Percentiles rank a stretch among this genome's conserved stretches.
Conservation (phyloP, 805 yeast genomes). For the Saturnispora dispora region DNA sequence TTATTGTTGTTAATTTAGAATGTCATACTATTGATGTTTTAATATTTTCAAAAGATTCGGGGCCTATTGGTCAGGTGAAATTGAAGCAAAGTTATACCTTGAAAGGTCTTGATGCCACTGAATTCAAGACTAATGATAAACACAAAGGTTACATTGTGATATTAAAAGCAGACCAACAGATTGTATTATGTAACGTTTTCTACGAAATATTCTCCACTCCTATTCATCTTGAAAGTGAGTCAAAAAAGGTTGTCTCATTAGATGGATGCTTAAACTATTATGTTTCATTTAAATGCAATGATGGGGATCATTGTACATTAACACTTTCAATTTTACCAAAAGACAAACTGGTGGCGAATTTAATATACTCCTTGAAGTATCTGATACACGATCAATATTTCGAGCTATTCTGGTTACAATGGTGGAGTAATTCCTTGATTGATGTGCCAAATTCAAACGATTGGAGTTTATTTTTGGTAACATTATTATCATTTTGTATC, state of each 20-base stretch:
- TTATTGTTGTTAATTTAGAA: constrained; percentile 42
- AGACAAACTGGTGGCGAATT: constrained; percentile 32
- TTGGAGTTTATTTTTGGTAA: constrained; percentile 50
- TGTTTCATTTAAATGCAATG: constrained; percentile 18
- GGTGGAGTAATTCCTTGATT: constrained; percentile 48
- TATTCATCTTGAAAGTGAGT: constrained; percentile 20
- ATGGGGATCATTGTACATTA: constrained; percentile 23
- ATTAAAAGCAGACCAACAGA: constrained; percentile 28
- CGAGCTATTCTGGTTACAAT: constrained; percentile 51
- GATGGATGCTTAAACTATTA: constrained; percentile 20
- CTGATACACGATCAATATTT: constrained; percentile 49
- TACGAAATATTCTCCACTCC: constrained; percentile 36
- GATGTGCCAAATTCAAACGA: constrained; percentile 35
- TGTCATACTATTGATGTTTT: constrained; percentile 40
- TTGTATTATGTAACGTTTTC: constrained; percentile 48
- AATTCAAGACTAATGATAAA: constrained; percentile 24
- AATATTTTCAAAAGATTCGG: constrained; percentile 28
- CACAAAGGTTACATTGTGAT: constrained; percentile 40
- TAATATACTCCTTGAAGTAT: constrained; percentile 43
- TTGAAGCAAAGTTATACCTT: constrained; percentile 18
- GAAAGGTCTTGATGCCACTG: constrained; percentile 31
- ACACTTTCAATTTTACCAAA: constrained; percentile 37
- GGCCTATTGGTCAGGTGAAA: constrained; percentile 14
- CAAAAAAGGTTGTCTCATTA: constrained; percentile 16
- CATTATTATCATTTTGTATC: constrained; percentile 40